Evolutionary conservation across 129 eudicot genomes (phyloP).

Genomic region (Escallonia rubra): DNA sequence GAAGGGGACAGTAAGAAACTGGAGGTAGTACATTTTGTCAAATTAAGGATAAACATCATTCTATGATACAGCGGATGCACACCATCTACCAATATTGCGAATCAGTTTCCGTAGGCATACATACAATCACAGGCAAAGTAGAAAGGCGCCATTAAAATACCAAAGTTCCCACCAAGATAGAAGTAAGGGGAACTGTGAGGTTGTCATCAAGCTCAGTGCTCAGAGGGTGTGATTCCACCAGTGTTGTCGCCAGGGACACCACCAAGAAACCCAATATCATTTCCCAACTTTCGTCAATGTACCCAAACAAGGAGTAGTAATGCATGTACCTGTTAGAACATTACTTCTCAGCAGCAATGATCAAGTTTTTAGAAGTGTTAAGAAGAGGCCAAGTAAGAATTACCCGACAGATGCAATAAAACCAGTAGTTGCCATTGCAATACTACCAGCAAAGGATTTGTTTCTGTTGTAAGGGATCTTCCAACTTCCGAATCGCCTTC

Average conservation of each 20-base stretch:
- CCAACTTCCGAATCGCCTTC: conserved; percentile 66
- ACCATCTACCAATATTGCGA: too few species aligned
- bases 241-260: conserved; percentile 54
- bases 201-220: conserved; percentile 87
- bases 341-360: background rate
- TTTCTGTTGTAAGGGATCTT: conserved; percentile 72
- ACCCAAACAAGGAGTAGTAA: conserved; percentile 72
- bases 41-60: too few species aligned
- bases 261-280: conserved; percentile 55
- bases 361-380: background rate
- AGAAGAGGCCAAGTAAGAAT: background rate
- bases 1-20: too few species aligned
- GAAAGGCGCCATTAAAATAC: conserved; percentile 22
- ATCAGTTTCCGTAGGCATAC: too few species aligned
- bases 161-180: conserved; percentile 53
- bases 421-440: conserved; percentile 77
- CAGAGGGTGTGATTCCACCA: conserved; percentile 84
- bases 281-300: conserved; percentile 47
- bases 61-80: too few species aligned
- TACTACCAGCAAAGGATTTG: conserved; percentile 71
- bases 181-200: conserved; percentile 69
- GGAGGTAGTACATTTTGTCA: too few species aligned
- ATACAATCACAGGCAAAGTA: too few species aligned
- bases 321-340: conserved; percentile 62
- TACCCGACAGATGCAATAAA: conserved; percentile 82